These are phyloP conservation scores for Inosperma sp. DNA, from an alignment of 768 basidiomycete species.

Conservation along the genomic window DNA sequence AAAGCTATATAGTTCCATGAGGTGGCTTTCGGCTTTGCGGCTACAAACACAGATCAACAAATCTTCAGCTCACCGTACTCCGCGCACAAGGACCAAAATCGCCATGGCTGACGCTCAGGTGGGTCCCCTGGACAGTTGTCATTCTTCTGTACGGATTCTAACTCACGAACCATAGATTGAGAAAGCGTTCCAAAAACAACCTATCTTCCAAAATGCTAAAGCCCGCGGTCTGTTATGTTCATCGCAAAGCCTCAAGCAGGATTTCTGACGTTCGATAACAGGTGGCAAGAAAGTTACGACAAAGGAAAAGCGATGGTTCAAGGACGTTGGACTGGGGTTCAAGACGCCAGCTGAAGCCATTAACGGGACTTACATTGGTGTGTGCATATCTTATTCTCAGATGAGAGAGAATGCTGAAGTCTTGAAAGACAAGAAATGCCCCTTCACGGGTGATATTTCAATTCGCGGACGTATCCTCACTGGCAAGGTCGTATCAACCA, in stretches of 20 bases:
- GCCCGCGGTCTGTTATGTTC: slow-evolving; percentile 64
- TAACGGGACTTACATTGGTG: slow-evolving; percentile 93
- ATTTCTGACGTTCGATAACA: slow-evolving; percentile 29
- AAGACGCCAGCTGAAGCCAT: slow-evolving; percentile 96
- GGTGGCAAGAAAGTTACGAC: slow-evolving; percentile 89
- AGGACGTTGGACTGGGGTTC: slow-evolving; percentile 95
- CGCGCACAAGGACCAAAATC: slow-evolving; percentile 40
- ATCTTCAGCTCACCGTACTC: slow-evolving; percentile 29
- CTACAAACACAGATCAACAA: slow-evolving; percentile 42
- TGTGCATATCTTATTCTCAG: slow-evolving; percentile 28
- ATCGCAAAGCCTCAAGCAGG: slow-evolving; percentile 7
- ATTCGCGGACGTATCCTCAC: slow-evolving; percentile 99
- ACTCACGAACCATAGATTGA: slow-evolving; percentile 59
- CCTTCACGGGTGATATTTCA: slow-evolving; percentile 94
- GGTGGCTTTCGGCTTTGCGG: slow-evolving; percentile 34
- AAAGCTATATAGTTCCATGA: slow-evolving; percentile 39
- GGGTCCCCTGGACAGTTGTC: slow-evolving; percentile 18
- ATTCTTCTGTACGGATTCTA: slow-evolving; percentile 1
- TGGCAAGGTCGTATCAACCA: slow-evolving; percentile 95
- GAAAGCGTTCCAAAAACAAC: slow-evolving; percentile 97
- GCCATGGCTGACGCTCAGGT: slow-evolving; percentile 63
- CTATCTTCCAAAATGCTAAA: slow-evolving; percentile 97
- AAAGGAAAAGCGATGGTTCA: slow-evolving; percentile 98
- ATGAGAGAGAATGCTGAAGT: neutral
- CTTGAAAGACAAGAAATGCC: slow-evolving; percentile 94